Conservation (phyloP, 2,329 filamentous ascomycete genomes). For the Dissoconium aciculare region DNA sequence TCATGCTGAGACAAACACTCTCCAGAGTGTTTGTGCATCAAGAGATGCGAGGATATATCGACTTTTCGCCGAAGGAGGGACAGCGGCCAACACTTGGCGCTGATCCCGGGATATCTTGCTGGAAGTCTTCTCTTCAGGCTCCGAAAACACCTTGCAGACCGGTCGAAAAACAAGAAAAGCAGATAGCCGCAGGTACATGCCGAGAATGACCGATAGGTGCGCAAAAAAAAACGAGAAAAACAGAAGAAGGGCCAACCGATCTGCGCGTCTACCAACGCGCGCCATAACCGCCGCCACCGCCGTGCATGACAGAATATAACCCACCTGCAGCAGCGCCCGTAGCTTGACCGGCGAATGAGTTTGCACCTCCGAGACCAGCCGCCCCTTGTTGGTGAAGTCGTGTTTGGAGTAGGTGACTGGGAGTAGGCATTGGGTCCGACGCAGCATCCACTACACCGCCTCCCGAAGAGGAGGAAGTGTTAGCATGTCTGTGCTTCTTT, state of each 20-base stretch:
- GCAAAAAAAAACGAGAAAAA: slow-evolving; percentile 6
- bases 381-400: slow-evolving; percentile 85
- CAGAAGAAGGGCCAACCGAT: slow-evolving; percentile 9
- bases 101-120: slow-evolving; percentile 12
- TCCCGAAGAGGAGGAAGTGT: slow-evolving; percentile 96
- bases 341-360: slow-evolving; percentile 14
- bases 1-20: slow-evolving; percentile 8
- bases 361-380: slow-evolving; percentile 38
- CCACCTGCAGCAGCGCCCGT: slow-evolving; percentile 14
- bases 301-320: slow-evolving; percentile 21
- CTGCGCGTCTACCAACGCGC: slow-evolving; percentile 17
- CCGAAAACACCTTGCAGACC: slow-evolving; percentile 17
- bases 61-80: too few species aligned
- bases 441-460: slow-evolving; percentile 88
- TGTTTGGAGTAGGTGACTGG: slow-evolving; percentile 70
- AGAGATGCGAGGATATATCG: too few species aligned
- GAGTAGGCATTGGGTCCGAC: slow-evolving; percentile 68
- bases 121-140: slow-evolving; percentile 11
- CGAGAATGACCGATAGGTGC: slow-evolving; percentile 4
- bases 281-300: slow-evolving; percentile 17
- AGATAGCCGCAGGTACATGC: slow-evolving; percentile 2
- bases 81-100: slow-evolving; percentile 19
- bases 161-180: too few species aligned
- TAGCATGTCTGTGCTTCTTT: slow-evolving; percentile 99
- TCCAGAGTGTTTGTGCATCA: too few species aligned